phyloP scores from a whole-genome alignment of 2,329 filamentous ascomycete genomes.

The Diaporthe ilicicola region DNA sequence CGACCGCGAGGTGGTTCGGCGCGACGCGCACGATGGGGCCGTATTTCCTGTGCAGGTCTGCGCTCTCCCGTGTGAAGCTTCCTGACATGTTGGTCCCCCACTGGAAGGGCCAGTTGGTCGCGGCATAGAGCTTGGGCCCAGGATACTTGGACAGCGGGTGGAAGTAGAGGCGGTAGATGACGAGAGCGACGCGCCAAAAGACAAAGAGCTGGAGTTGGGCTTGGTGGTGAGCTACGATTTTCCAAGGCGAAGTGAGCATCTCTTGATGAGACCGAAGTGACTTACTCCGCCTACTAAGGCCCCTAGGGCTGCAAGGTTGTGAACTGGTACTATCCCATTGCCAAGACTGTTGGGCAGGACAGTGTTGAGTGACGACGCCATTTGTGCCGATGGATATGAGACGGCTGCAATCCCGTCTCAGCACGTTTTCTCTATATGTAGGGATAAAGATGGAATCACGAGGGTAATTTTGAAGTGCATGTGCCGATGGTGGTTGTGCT shows the following conservation, averaged over 20 bases:
- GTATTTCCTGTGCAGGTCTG: slow-evolving; percentile 16
- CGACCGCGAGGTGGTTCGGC: slow-evolving; percentile 10
- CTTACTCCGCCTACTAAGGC: neutral
- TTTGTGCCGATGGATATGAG: neutral
- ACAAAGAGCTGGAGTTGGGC: neutral
- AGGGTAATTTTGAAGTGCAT: neutral
- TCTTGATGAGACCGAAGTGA: neutral
- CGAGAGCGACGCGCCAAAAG: neutral
- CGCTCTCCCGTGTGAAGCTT: neutral
- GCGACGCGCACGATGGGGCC: slow-evolving; percentile 27
- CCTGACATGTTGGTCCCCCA: neutral
- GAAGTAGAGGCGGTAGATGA: slow-evolving; percentile 22
- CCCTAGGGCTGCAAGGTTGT: neutral
- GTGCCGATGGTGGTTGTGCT: neutral
- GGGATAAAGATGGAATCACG: neutral
- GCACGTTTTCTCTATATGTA: neutral
- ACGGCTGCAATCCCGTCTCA: neutral
- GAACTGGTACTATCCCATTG: neutral
- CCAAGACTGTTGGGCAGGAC: neutral
- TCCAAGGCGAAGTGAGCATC: neutral
- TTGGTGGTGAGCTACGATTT: neutral
- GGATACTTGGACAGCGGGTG: slow-evolving; percentile 27
- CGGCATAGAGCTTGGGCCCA: slow-evolving; percentile 22
- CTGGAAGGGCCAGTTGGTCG: neutral
- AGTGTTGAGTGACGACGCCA: slow-evolving; percentile 1